Base-by-base conservation (phyloP, 768 basidiomycete species). In the Mycena vitilis region DNA sequence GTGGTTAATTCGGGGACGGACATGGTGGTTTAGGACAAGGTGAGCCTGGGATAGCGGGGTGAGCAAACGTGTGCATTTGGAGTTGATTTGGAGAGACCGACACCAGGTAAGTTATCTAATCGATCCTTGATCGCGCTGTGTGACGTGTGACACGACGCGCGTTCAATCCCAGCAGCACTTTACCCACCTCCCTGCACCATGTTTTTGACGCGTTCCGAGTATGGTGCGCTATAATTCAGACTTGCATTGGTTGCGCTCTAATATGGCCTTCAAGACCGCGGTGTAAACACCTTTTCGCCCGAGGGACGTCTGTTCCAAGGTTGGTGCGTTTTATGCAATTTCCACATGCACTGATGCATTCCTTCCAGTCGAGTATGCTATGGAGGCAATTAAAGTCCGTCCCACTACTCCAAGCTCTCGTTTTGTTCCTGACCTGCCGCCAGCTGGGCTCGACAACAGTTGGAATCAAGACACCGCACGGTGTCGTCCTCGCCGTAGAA, bases 221-320 rank as follows among this genome's bases (percentile, higher is more conserved):
- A 95, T 81, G 95, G 95, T 94, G 72, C 57, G 68, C 37, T n/a
- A 47, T 52, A 65, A 78, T 58, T 38, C 44, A 11, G n/a, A 22
- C 47, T 25, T 44, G 1, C 6, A 15, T 23, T 30, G 2, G 30
- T 12, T 60, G 34, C 42, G 54, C 52, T 66, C 37, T 63, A 22
- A 44, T 68, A 30, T 6, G 64, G 55, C 36, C 34, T 60, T 62
- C 45, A 73, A 95, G 96, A 98, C 81, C 92, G 96, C 75, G 96
- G 96, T 85, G 96, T 98, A 64, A 98, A 98, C 85, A 99, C 97
- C 72, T 99, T 98, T 85, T 98, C 97, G 20, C 97, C 97, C 12
- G 97, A 98, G 81, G 96, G 97, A 51, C 96, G 97, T 77, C 82
- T 99, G 70, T 99, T 98, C 83, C 97, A 99, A 90, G 97, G 97